A percentile compares a stretch with the other conserved stretches of the same genome.
Conservation (phyloP, 176 grass and related monocot genomes). For the Rhynchospora tenuis region DNA sequence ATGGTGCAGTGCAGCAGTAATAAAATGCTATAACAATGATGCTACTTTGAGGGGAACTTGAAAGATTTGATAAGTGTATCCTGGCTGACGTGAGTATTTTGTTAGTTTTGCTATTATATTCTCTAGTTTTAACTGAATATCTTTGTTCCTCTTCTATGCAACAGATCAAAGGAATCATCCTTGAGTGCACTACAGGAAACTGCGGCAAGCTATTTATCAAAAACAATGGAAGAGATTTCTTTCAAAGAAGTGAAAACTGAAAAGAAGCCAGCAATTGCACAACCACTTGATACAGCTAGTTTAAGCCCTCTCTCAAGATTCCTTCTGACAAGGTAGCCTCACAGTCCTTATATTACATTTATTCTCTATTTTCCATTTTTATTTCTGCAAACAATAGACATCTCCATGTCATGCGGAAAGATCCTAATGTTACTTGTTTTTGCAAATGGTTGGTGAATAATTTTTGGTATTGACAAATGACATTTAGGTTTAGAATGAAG, state of each 20-base stretch:
- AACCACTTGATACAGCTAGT: conserved; percentile 47
- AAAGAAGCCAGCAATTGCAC: conserved; percentile 47
- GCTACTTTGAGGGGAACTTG: not conserved
- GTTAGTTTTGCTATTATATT: not conserved
- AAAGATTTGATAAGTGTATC: not conserved
- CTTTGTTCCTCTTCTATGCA: not conserved
- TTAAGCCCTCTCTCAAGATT: conserved; percentile 85
- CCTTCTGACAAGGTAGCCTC: conserved; percentile 75
- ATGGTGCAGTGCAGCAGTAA: too few species aligned
- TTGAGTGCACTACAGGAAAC: conserved; percentile 63
- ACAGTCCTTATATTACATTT: not conserved
- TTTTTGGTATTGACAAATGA: not conserved
- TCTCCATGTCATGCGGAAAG: not conserved
- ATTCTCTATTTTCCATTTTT: not conserved
- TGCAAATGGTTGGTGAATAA: not conserved
- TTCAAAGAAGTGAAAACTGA: conserved; percentile 24
- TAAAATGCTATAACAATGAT: not conserved
- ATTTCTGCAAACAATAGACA: not conserved
- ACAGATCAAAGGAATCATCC: conserved; percentile 71
- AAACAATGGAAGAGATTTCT: conserved; percentile 35
- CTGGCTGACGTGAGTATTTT: not conserved
- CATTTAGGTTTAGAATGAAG: not conserved
- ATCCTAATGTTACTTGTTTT: not conserved
- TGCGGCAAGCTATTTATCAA: conserved; percentile 45
- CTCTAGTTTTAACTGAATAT: not conserved